These are phyloP conservation scores for Prunus kanzakura DNA, from an alignment of 306 rosid genomes.

Conservation along the genomic window DNA sequence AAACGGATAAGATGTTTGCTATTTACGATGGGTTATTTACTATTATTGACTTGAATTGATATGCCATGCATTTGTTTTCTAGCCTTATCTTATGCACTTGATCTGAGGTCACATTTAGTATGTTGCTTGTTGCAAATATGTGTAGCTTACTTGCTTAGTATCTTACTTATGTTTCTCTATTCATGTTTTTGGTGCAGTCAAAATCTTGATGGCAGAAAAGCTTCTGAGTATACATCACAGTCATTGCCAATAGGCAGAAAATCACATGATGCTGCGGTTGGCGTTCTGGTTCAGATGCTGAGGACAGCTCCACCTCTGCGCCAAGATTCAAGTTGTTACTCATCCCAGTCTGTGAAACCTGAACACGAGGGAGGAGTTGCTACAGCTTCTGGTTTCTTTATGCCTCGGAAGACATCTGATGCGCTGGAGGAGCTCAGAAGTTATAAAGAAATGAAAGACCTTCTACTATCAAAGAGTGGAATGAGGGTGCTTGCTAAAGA, in stretches of 20 bases:
- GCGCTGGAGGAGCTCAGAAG: constrained; percentile 81
- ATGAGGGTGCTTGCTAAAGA: constrained; percentile 21
- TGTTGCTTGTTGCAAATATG: neutral
- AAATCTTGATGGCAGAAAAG: constrained; percentile 35
- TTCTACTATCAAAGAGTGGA: constrained; percentile 45
- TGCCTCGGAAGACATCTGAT: constrained; percentile 68
- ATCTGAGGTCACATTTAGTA: neutral
- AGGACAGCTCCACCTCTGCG: constrained; percentile 82
- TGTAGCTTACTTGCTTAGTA: constrained; percentile 12
- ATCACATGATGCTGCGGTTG: constrained; percentile 87
- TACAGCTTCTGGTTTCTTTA: constrained; percentile 47
- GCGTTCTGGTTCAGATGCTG: constrained; percentile 73
- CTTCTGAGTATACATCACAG: constrained; percentile 41
- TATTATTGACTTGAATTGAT: neutral
- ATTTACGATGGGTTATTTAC: neutral
- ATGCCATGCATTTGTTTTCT: neutral
- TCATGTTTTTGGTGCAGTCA: constrained; percentile 40
- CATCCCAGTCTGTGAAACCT: constrained; percentile 52
- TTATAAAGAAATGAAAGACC: constrained; percentile 73
- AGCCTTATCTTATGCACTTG: constrained; percentile 5
- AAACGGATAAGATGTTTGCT: neutral
- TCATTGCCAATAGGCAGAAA: constrained; percentile 56
- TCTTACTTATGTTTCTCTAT: constrained; percentile 11
- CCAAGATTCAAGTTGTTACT: constrained; percentile 58
- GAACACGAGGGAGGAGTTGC: constrained; percentile 55